Evolutionary conservation across 176 grass and related monocot species (phyloP).

Genomic region (Phragmites australis): DNA sequence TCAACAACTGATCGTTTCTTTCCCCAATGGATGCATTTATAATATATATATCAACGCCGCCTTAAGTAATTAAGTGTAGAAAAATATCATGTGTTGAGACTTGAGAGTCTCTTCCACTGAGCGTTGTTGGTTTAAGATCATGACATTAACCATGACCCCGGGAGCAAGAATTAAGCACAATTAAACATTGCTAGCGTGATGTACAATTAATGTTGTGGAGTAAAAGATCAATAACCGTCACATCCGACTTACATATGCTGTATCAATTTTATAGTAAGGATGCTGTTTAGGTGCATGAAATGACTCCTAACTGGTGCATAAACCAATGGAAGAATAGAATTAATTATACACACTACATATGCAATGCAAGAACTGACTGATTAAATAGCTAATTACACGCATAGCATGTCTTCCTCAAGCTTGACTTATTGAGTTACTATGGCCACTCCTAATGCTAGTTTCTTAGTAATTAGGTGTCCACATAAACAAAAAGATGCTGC

Average conservation of each 20-base stretch:
- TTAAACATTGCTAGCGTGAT: not conserved
- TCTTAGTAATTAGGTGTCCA: too few species aligned
- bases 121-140: not conserved
- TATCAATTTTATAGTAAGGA: not conserved
- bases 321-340: not conserved
- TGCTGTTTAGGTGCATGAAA: slow-evolving; percentile 21
- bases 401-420: not conserved
- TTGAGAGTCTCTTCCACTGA: not conserved
- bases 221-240: not conserved
- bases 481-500: too few species aligned
- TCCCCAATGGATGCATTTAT: not conserved
- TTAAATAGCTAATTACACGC: not conserved
- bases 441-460: too few species aligned
- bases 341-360: not conserved
- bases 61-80: slow-evolving; percentile 28
- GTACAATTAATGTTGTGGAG: not conserved
- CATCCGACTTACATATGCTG: not conserved
- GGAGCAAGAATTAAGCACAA: not conserved
- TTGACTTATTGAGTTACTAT: not conserved
- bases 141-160: not conserved
- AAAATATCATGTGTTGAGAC: not conserved
- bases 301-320: not conserved
- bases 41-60: not conserved
- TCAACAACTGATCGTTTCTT: slow-evolving; percentile 21
- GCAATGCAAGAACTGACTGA: not conserved